These are phyloP conservation scores for Murraya koenigii DNA, from an alignment of 345 rosid genomes.

Conservation along the genomic window DNA sequence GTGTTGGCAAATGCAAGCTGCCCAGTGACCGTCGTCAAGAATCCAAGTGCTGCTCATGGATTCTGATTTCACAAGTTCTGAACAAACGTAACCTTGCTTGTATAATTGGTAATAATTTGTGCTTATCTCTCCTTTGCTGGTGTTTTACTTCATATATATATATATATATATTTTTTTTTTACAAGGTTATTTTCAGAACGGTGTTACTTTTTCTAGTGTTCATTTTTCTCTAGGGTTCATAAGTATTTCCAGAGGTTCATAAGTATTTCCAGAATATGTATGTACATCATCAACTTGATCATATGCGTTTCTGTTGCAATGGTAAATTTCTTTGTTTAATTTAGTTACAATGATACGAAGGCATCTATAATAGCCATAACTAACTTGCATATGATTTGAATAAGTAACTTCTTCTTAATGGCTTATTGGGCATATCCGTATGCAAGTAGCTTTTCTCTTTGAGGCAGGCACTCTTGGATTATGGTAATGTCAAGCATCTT, in stretches of 20 bases:
- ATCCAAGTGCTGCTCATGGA: slow-evolving; percentile 1
- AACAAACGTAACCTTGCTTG: background rate
- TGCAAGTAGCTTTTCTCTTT: slow-evolving; percentile 28
- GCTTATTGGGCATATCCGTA: background rate
- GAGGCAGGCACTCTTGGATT: slow-evolving; percentile 27
- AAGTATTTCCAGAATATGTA: background rate
- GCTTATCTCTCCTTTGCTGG: background rate
- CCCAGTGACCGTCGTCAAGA: slow-evolving; percentile 59
- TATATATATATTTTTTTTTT: too few species aligned
- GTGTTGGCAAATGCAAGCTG: slow-evolving; percentile 50
- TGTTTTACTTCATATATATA: background rate
- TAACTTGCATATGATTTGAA: background rate
- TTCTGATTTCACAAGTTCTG: background rate
- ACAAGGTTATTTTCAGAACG: background rate
- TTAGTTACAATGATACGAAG: background rate
- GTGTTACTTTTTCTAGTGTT: background rate
- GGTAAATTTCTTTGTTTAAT: background rate
- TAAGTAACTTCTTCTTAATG: background rate
- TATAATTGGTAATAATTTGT: background rate
- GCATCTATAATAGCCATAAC: background rate
- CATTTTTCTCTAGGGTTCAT: background rate
- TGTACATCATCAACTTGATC: background rate
- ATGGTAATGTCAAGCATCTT: slow-evolving; percentile 15
- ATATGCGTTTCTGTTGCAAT: background rate
- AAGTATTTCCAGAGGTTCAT: background rate